phyloP scores from a whole-genome alignment of 169 alveolate species.

The Babesia sp. region DNA sequence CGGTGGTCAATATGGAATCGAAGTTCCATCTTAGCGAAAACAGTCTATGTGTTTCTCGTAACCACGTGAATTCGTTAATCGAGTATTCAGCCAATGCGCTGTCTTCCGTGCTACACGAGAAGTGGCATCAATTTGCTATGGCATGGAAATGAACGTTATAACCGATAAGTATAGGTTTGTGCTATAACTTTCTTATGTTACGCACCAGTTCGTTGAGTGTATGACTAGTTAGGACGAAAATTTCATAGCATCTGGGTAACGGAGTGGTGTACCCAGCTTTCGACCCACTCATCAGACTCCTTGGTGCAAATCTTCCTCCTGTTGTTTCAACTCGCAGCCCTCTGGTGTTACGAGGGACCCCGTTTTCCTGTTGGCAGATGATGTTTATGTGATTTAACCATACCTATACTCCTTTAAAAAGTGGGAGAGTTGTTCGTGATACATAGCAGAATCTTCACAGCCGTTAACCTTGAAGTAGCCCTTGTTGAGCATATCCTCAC shows the following conservation, averaged over 20 bases:
- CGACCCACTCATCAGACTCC: slow-evolving; percentile 5
- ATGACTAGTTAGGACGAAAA: no score
- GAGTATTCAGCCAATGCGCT: slow-evolving; percentile 35
- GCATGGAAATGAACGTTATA: slow-evolving; percentile 22
- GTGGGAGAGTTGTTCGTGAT: slow-evolving; percentile 40
- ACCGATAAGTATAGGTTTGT: background rate
- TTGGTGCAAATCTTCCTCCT: slow-evolving; percentile 49
- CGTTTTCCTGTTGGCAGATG: slow-evolving; percentile 5
- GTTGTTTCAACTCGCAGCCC: slow-evolving; percentile 48
- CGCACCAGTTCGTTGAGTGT: no score
- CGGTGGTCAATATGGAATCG: slow-evolving; percentile 31
- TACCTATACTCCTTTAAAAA: slow-evolving; percentile 45
- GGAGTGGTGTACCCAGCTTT: no score
- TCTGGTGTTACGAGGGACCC: slow-evolving; percentile 37
- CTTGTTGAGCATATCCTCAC: slow-evolving; percentile 9
- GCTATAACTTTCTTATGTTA: no score
- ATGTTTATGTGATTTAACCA: background rate
- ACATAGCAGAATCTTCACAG: slow-evolving; percentile 41
- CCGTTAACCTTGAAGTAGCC: slow-evolving; percentile 12
- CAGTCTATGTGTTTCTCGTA: background rate
- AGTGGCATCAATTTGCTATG: slow-evolving; percentile 45
- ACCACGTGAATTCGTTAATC: slow-evolving; percentile 5
- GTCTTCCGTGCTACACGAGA: slow-evolving; percentile 26
- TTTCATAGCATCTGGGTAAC: no score
- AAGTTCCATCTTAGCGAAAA: slow-evolving; percentile 18